These are phyloP conservation scores for Coniophora puteana DNA, from an alignment of 1,284 basidiomycete species.

Conservation along the genomic window DNA sequence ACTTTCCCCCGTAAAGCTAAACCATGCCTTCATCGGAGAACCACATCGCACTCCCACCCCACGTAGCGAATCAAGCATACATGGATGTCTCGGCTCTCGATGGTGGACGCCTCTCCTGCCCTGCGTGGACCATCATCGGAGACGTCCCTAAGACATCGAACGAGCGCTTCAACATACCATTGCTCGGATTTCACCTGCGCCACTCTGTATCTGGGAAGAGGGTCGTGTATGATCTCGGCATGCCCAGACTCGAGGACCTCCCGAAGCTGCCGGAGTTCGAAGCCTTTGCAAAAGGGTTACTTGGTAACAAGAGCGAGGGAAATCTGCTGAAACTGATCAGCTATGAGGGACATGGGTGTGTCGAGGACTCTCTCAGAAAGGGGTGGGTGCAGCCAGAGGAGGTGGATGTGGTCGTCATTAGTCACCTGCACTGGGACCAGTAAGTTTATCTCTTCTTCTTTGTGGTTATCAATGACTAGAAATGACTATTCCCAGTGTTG, in stretches of 20 bases:
- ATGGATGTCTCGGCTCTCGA: constrained; percentile 45
- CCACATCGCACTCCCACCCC: no score
- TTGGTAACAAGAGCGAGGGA: constrained; percentile 3
- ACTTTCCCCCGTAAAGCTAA: no score
- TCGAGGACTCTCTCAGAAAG: constrained; percentile 42
- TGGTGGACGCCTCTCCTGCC: constrained; percentile 36
- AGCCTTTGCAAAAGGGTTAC: no score
- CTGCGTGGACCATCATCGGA: constrained; percentile 34
- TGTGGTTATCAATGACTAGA: background rate
- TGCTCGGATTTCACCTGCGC: constrained; percentile 46
- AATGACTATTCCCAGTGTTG: constrained; percentile 26
- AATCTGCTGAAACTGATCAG: constrained; percentile 23
- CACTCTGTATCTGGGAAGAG: constrained; percentile 37
- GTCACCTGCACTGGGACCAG: constrained; percentile 47
- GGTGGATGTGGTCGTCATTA: constrained; percentile 44
- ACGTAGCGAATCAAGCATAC: no score
- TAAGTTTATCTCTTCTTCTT: constrained; percentile 18
- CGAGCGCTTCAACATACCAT: constrained; percentile 29
- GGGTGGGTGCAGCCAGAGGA: constrained; percentile 41
- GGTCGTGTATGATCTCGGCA: constrained; percentile 53
- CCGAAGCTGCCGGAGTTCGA: no score
- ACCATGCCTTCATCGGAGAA: no score
- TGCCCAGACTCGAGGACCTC: constrained; percentile 37
- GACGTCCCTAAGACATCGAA: constrained; percentile 23
- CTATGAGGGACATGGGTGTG: constrained; percentile 36